Evolutionary conservation across 352 stramenopile genomes (phyloP).

Genomic region (Pythium scleroteichum): DNA sequence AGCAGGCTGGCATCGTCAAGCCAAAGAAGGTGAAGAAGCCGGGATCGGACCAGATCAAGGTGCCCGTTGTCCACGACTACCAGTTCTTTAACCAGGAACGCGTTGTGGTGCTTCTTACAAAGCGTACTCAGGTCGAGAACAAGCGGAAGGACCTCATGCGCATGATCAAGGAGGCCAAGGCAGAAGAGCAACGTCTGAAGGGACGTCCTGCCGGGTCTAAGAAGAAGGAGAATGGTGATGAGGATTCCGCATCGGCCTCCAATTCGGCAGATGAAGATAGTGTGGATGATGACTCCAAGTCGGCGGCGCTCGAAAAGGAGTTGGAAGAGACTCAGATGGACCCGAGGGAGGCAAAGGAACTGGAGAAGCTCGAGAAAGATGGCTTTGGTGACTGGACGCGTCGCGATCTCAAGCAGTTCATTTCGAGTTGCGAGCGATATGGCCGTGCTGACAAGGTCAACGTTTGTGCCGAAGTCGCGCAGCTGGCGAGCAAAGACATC

Average conservation of each 20-base stretch:
- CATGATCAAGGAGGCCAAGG: slow-evolving; percentile 83
- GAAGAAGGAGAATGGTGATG: slow-evolving; percentile 61
- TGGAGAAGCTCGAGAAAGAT: slow-evolving; percentile 79
- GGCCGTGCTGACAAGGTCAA: slow-evolving; percentile 89
- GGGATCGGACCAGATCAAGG: slow-evolving; percentile 86
- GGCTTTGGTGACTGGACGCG: slow-evolving; percentile 96
- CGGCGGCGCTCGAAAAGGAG: slow-evolving; percentile 75
- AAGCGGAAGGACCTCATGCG: slow-evolving; percentile 82
- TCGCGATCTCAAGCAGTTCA: slow-evolving; percentile 88
- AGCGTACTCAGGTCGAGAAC: slow-evolving; percentile 90
- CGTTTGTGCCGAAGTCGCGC: slow-evolving; percentile 90
- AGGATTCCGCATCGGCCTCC: slow-evolving; percentile 38
- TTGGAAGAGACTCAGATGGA: slow-evolving; percentile 79
- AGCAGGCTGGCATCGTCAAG: slow-evolving; percentile 80
- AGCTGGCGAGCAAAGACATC: slow-evolving; percentile 90
- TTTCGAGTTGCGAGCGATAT: slow-evolving; percentile 93
- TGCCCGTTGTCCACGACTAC: slow-evolving; percentile 93
- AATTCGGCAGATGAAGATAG: slow-evolving; percentile 69
- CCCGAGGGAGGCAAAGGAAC: slow-evolving; percentile 55
- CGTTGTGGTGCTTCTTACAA: slow-evolving; percentile 84
- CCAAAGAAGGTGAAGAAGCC: slow-evolving; percentile 88
- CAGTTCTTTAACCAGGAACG: slow-evolving; percentile 94
- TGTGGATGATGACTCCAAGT: slow-evolving; percentile 52
- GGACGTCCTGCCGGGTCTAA: slow-evolving; percentile 61
- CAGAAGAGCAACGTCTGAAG: slow-evolving; percentile 79